Base-by-base conservation (phyloP, 1,284 basidiomycete genomes). In the Hemileia vastatrix region DNA sequence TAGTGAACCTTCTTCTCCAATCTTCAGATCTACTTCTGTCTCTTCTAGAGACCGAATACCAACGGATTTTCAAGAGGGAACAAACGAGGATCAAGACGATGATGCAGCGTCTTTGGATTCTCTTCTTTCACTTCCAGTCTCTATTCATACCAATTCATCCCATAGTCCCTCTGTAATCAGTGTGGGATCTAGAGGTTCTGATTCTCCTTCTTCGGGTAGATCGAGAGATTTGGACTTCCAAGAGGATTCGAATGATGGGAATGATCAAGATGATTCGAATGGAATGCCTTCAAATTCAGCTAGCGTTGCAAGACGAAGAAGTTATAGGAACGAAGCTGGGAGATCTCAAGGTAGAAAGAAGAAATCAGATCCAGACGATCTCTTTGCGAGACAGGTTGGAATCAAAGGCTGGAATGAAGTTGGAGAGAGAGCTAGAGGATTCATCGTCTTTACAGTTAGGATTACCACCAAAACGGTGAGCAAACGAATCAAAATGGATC, bases 331-430 rank as follows among this genome's bases (percentile, higher is more conserved):
- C 15, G 36, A 15, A 40, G 36, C 36, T 40, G 15, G 15, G 15
- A 40, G 36, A 40, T 40, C 36, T 40, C 36, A 40, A 40, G 36
- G 36, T 15, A 27, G 27, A 27, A 40, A 40, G 15, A 11, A 9
- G 36, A 40, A 40, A 15, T 9, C 15, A 40, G 36, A 40, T 40
- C 36, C 36, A 40, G 36, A 40, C 15, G 36, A 40, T 40, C 36
- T 40, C 15, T 71, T 71, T 57, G 67, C 69, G 3, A 54, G 68
- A 47, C 68, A 71, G 19, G 67, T 71, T 1, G 54, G 63, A 0
- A 67, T 74, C 19, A 65, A 70, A 0, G 70, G 71, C 8, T 74
- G 71, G 70, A 71, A 63, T 44, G 60, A 67, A 19, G 67, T 74
- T 18, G 72, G 72, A 43, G 61, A 63, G 0, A 64, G 65, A 40